A percentile compares a stretch with the other conserved stretches of the same genome.
These are phyloP conservation scores for Cladosporium austrohemisphaericum DNA, from an alignment of 2,329 filamentous ascomycete species.

Conservation along the genomic window DNA sequence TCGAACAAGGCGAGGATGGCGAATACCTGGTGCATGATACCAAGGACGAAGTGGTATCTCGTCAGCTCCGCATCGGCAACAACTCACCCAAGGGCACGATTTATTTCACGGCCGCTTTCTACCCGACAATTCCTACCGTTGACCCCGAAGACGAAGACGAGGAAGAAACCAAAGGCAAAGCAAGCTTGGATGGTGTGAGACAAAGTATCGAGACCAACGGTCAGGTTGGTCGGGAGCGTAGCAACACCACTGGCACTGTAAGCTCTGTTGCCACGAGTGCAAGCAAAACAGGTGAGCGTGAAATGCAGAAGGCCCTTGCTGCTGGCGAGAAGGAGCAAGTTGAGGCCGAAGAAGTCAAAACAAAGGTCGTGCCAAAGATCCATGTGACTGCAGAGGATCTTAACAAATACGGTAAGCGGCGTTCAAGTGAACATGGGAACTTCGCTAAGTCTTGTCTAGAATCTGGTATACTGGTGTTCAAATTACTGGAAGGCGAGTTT, in stretches of 20 bases:
- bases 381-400: conserved; percentile 76
- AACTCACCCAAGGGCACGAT: conserved; percentile 74
- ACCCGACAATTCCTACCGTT: conserved; percentile 78
- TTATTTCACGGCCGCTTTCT: conserved; percentile 83
- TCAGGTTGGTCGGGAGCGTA: conserved; percentile 18
- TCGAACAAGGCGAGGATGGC: conserved; percentile 71
- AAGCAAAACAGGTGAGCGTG: conserved; percentile 34
- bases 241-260: conserved; percentile 39
- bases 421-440: not conserved
- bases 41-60: conserved; percentile 61
- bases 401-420: conserved; percentile 62
- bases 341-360: conserved; percentile 42
- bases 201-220: conserved; percentile 19
- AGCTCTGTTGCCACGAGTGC: conserved; percentile 35
- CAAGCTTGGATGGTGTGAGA: conserved; percentile 21
- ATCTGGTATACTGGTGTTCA: conserved; percentile 90
- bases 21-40: conserved; percentile 76
- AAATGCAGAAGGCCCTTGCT: conserved; percentile 44
- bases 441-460: conserved; percentile 48
- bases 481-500: conserved; percentile 84
- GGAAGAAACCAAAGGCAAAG: conserved; percentile 23
- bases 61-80: conserved; percentile 70
- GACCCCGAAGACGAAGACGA: conserved; percentile 81
- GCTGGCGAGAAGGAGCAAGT: conserved; percentile 46
- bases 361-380: conserved; percentile 66